Base-by-base conservation (phyloP, 768 basidiomycete genomes). In the Chalciporus chontae region DNA sequence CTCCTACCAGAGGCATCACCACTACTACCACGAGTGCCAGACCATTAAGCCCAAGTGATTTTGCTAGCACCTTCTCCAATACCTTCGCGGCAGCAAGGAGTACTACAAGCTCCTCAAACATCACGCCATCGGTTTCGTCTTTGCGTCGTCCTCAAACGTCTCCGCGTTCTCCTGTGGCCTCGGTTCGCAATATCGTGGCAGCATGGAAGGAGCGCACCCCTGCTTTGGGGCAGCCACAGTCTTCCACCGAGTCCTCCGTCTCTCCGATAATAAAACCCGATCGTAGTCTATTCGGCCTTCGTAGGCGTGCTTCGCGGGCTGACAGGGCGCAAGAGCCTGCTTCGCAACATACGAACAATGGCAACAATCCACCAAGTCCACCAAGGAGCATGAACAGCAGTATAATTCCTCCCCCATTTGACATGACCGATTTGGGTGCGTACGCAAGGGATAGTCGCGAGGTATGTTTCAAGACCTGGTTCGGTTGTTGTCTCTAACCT, bases 171-270 rank as follows among this genome's bases (percentile, higher is more conserved):
- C 86, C 88, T 1, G 71, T 88, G 23, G 75, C 82, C 0, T 87
- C 84, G 4, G 84, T 92, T 19, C 78, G 86, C 27, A 90, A 90
- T 55, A 81, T 90, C 34, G 84, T 92, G 7, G 79, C 82, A 0
- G 73, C 84, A 8, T 92, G 89, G 87, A 90, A 89, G 63, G 85
- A 88, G 52, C 78, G 85, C 17, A 84, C 85, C 0, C 84, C 76
- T 0, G 71, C 74, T 18, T 52, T 71, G 11, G 68, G 68, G 3
- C 59, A 68, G 14, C 36, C 59, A 0, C 69, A 72, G 32, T 70
- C 73, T 1, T 57, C 71, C 3, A 68, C 69, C 2, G 73, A 68
- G 1, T 74, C 76, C 0, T 70, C 70, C 1, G 59, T 65, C 39
- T 73, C 77, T 11, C 69, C 74, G 8, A 66, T 69, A 5, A 37